These are phyloP conservation scores for Gaeumannomyces sp. DNA, from an alignment of 2,329 filamentous ascomycete genomes.

Conservation along the genomic window DNA sequence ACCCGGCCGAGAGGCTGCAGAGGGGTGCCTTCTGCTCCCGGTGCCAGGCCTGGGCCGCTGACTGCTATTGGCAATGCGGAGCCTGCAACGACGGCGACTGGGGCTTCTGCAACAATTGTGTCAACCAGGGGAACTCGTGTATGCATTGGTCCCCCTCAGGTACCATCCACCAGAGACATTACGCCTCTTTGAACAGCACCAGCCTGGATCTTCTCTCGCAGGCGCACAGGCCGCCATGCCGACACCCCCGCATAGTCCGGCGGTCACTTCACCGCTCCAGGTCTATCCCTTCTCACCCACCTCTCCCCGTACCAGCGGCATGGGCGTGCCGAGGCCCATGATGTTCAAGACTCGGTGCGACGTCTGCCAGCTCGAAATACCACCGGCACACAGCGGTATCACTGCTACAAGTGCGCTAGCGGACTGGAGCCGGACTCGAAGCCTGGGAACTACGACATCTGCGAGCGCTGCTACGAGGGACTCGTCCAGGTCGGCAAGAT, in stretches of 20 bases:
- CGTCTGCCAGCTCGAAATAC: conserved; percentile 67
- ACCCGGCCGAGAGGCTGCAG: conserved; percentile 63
- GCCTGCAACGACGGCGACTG: conserved; percentile 87
- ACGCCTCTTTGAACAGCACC: conserved; percentile 25
- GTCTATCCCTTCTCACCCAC: not conserved
- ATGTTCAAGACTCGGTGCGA: conserved; percentile 73
- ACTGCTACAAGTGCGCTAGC: conserved; percentile 70
- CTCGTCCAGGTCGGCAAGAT: conserved; percentile 60
- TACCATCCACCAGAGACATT: conserved; percentile 40
- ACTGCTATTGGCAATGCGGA: conserved; percentile 86
- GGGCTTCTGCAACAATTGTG: conserved; percentile 87
- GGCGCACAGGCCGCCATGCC: conserved; percentile 32
- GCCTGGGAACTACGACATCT: conserved; percentile 81
- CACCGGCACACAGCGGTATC: conserved; percentile 64
- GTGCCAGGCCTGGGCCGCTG: conserved; percentile 68
- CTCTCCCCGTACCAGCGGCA: not conserved
- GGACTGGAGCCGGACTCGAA: conserved; percentile 37
- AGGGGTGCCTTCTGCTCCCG: conserved; percentile 78
- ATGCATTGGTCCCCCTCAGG: conserved; percentile 75
- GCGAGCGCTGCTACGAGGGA: conserved; percentile 67
- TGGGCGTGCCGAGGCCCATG: conserved; percentile 34
- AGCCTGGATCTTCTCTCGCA: conserved; percentile 46
- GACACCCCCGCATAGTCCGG: conserved; percentile 52
- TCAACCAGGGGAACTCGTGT: conserved; percentile 75
- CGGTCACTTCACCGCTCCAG: not conserved